Percentiles rank a stretch among this genome's conserved stretches.
Conservation (phyloP, 352 stramenopile species). For the Phytophthora megakarya region DNA sequence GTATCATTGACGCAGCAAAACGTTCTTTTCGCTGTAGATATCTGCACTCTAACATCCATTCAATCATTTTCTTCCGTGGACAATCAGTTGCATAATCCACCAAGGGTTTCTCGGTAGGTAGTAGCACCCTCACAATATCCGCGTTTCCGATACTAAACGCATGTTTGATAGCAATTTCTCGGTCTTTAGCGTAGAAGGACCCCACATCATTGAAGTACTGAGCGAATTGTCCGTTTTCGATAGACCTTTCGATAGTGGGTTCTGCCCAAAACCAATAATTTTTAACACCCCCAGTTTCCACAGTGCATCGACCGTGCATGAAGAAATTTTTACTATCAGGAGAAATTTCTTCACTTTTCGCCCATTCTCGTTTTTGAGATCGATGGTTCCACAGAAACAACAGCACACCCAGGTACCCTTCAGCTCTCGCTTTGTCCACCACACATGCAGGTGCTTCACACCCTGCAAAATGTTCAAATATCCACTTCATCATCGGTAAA, state of each 20-base stretch:
- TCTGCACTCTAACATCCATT: slow-evolving; percentile 1
- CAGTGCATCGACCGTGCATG: background rate
- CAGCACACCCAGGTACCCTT: background rate
- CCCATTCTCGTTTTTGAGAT: background rate
- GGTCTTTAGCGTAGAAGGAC: background rate
- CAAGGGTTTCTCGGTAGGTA: background rate
- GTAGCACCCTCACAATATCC: background rate
- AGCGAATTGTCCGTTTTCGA: slow-evolving; percentile 2
- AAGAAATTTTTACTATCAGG: too few species aligned
- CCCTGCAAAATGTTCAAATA: slow-evolving; percentile 7
- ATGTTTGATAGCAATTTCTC: background rate
- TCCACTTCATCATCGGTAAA: slow-evolving; percentile 4
- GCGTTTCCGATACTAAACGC: background rate
- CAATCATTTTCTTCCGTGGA: background rate
- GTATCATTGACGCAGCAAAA: background rate
- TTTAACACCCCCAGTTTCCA: background rate
- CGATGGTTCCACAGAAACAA: slow-evolving; percentile 4
- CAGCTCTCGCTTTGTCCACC: background rate
- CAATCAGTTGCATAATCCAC: background rate
- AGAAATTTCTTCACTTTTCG: too few species aligned
- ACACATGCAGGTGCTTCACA: slow-evolving; percentile 1
- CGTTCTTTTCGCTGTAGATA: slow-evolving; percentile 2
- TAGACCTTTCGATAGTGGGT: background rate
- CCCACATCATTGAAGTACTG: background rate
- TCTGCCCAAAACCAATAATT: background rate